Evolutionary conservation across 116 monocot genomes (phyloP).

Genomic region (Papilionanthe hybrid): DNA sequence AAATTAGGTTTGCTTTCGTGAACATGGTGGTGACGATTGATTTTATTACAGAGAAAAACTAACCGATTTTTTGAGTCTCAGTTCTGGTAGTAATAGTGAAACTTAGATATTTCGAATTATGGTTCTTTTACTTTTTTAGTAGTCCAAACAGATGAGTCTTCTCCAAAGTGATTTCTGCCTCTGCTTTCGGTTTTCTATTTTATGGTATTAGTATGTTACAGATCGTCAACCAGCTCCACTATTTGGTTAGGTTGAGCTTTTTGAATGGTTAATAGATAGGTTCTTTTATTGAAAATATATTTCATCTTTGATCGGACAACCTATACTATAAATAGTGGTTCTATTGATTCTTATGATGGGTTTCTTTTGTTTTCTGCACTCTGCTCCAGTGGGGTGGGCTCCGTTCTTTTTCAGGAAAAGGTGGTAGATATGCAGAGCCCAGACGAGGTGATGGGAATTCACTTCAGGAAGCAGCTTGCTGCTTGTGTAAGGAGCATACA

Average conservation of each 20-base stretch:
- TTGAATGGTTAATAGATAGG: too few species aligned
- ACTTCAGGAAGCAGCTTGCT: slow-evolving; percentile 48
- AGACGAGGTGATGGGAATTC: slow-evolving; percentile 19
- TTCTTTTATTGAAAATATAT: not conserved
- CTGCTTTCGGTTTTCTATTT: too few species aligned
- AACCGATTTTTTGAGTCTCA: not conserved
- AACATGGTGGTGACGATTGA: not conserved
- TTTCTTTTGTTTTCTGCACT: not conserved
- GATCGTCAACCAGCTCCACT: too few species aligned
- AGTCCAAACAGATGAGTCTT: not conserved
- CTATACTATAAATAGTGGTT: not conserved
- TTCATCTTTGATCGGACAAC: not conserved
- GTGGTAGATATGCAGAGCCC: slow-evolving; percentile 3
- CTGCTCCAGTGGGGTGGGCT: not conserved
- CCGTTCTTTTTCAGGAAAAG: not conserved
- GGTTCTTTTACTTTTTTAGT: not conserved
- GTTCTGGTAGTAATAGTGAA: not conserved
- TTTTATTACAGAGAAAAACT: not conserved
- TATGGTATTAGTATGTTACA: too few species aligned
- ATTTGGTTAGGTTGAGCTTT: too few species aligned
- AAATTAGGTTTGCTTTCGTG: too few species aligned
- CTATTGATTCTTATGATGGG: not conserved
- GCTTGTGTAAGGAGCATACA: slow-evolving; percentile 42
- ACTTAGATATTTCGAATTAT: not conserved
- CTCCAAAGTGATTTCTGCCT: too few species aligned